Evolutionary conservation across 139 green algal species (phyloP), one percentile per base, ranked within the genome.

Genomic region (Chlorella ohadii): DNA sequence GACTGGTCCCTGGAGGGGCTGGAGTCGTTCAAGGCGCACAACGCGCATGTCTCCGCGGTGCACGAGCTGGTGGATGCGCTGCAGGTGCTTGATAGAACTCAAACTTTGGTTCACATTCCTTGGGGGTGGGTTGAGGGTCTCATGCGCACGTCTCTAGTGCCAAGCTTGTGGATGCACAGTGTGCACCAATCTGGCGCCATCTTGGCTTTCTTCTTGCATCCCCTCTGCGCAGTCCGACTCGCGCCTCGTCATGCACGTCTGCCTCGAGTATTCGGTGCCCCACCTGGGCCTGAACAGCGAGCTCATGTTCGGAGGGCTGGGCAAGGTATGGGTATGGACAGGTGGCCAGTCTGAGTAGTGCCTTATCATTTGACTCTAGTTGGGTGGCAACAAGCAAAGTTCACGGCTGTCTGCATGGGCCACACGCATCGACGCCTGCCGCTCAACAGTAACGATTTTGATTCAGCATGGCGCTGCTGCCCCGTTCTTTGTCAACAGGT

Each of bases 201-300:
- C n/a, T n/a, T n/a, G n/a, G n/a, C n/a, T n/a, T n/a, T n/a, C n/a
- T n/a, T n/a, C n/a, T n/a, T n/a, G n/a, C 33, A 17, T 72, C 55
- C 44, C 23, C 34, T 11, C 51, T 13, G 57, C 28, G 20, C 47
- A 51, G 81, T 25, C 16, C 1, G 25, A 85, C n/a, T 20, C 28
- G 51, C 9, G 67, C 20, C 27, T 74, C 16, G 64, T 88, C 33
- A 88, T 88, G 85, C 88, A 91, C 55, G 82, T 90, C 3, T 63
- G 75, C 12, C 78, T 91, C 79, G 88, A 91, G 51, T 91, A 90
- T 68, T 73, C 72, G 1, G 78, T 91, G 4, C 88, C 88, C 16
- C 75, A 91, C n/a, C 81, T 91, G 27, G 88, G 86, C 6, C 38
- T 87, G 0, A 36, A 51, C 34, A 83, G n/a, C n/a, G 51, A 81